Evolutionary conservation across 805 yeast species (phyloP), one percentile per base, ranked within the genome.

Genomic region (Yamadazyma sp.): DNA sequence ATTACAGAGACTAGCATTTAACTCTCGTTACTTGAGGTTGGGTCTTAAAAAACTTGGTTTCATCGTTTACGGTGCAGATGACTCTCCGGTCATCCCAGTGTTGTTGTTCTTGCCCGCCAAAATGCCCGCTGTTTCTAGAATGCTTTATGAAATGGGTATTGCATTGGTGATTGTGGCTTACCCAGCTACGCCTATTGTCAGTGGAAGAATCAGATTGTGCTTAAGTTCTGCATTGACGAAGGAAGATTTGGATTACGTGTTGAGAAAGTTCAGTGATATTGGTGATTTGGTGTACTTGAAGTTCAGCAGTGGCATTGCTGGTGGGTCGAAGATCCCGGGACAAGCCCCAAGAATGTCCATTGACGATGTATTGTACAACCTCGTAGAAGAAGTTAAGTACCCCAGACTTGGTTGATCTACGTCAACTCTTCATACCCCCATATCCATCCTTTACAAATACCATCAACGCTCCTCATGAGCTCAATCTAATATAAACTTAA

Each of bases 81-180:
- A 93, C 61, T 85, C 96, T 28, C 99, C 99, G 1, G 96, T 93
- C 36, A 80, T 93, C 42, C 99, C 99, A 22, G 61, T 91, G 44
- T 68, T 93, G 57, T 64, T 90, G 46, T 93, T 84, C 57, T 78
- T 87, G 37, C 99, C 99, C 16, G 81, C 95, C 19, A 91, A 90
- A 59, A 88, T 93, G 95, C 95, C 96, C 17, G 89, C 91, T 0
- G 78, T 89, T 45, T 83, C 96, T 31, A 77, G 96, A 59, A 77
- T 79, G 75, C 75, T 91, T 73, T 76, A 84, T 50, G 78, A 76
- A 47, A 71, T 78, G 62, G 84, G 84, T 37, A 82, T 93, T 44
- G 99, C 99, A 3, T 90, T 91, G 33, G 99, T 93, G 23, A 82
- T 91, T 46, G 98, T 91, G 29, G 96, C 98, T 24, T 93, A 93